These are phyloP conservation scores for Stephanodiscus triporus DNA, from an alignment of 108 stramenopile genomes.

Conservation along the genomic window DNA sequence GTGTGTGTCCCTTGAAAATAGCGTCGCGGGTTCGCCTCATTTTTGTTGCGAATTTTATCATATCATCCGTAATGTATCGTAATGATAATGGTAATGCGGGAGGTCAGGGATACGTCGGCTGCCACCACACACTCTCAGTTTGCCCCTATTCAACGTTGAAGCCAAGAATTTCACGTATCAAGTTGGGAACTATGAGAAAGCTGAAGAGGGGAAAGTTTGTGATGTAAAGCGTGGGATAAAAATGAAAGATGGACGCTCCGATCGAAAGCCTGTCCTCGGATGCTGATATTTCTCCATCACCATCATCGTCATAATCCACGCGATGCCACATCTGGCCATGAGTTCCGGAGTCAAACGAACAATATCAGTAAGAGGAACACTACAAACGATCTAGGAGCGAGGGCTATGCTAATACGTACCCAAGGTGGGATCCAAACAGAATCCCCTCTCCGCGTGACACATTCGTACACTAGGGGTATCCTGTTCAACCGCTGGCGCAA, in stretches of 20 bases:
- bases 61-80: too few relatives aligned
- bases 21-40: too few relatives aligned
- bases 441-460: conserved; percentile 66
- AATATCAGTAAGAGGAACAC: background rate
- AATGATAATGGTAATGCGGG: too few relatives aligned
- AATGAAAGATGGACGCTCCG: conserved; percentile 89
- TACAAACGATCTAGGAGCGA: background rate
- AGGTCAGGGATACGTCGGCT: too few relatives aligned
- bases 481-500: conserved; percentile 26
- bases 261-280: conserved; percentile 51
- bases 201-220: conserved; percentile 77
- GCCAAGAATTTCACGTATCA: conserved; percentile 74
- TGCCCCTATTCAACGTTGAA: conserved; percentile 47
- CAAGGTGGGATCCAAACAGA: conserved; percentile 77
- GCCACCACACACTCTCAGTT: too few relatives aligned
- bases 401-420: background rate
- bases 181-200: conserved; percentile 67
- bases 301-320: conserved; percentile 63
- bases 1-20: too few relatives aligned
- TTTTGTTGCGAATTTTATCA: too few relatives aligned
- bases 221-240: conserved; percentile 68
- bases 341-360: background rate
- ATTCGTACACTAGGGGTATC: conserved; percentile 58
- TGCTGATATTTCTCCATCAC: background rate
- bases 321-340: conserved; percentile 80